A percentile compares a stretch with the other conserved stretches of the same genome.
These are phyloP conservation scores for Pichia sp. DNA, from an alignment of 1,139 yeast genomes.

Conservation along the genomic window DNA sequence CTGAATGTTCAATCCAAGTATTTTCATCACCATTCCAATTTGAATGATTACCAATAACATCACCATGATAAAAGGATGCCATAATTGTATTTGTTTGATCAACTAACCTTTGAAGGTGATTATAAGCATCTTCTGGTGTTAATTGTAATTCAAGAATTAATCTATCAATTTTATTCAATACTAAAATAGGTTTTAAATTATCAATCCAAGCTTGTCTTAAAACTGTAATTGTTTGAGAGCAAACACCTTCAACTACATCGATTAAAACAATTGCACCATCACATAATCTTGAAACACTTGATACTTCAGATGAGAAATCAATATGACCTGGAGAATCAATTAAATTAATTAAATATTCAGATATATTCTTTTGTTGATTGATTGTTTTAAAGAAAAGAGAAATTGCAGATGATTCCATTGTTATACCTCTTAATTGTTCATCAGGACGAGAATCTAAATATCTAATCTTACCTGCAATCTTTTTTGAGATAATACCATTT, in stretches of 20 bases:
- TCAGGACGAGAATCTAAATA: slow-evolving; percentile 90
- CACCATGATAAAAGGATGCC: slow-evolving; percentile 91
- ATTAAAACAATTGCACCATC: slow-evolving; percentile 89
- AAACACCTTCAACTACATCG: slow-evolving; percentile 95
- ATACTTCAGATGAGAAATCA: slow-evolving; percentile 90
- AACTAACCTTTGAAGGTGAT: slow-evolving; percentile 67
- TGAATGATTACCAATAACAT: slow-evolving; percentile 85
- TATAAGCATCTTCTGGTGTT: slow-evolving; percentile 80
- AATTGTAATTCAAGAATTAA: slow-evolving; percentile 75
- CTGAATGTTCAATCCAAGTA: slow-evolving; percentile 70
- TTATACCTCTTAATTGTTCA: slow-evolving; percentile 92
- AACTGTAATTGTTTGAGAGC: slow-evolving; percentile 96
- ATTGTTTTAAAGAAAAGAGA: slow-evolving; percentile 85
- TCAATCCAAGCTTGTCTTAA: slow-evolving; percentile 84
- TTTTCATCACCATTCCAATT: slow-evolving; percentile 48
- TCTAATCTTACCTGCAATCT: slow-evolving; percentile 73
- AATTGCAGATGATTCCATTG: slow-evolving; percentile 95
- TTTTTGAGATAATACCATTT: slow-evolving; percentile 82
- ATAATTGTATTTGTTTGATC: slow-evolving; percentile 95
- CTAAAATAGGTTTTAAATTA: slow-evolving; percentile 78
- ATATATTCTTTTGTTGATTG: slow-evolving; percentile 58
- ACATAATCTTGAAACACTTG: slow-evolving; percentile 91
- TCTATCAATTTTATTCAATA: slow-evolving; percentile 88
- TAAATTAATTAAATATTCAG: slow-evolving; percentile 77
- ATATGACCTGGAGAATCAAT: slow-evolving; percentile 99